Conservation (phyloP, 1,284 basidiomycete species). For the Fomes fomentarius region DNA sequence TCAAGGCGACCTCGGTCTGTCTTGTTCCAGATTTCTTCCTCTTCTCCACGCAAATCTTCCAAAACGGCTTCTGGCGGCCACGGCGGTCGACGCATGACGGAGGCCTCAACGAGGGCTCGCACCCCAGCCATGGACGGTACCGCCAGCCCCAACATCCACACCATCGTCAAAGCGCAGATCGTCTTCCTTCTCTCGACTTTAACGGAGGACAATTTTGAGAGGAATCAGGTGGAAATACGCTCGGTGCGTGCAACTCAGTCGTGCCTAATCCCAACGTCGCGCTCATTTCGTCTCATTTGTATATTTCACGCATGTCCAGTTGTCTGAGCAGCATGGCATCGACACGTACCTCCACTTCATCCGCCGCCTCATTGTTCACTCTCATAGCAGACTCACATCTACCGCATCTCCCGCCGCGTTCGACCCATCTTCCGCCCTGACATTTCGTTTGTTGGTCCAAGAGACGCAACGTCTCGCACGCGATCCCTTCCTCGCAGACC, state of each 20-base stretch:
- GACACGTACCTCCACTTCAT: slow-evolving; percentile 97
- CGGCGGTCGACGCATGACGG: slow-evolving; percentile 74
- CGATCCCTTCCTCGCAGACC: slow-evolving; percentile 84
- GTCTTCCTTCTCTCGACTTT: slow-evolving; percentile 93
- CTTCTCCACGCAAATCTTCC: slow-evolving; percentile 37
- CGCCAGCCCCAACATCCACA: slow-evolving; percentile 61
- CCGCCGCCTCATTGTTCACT: slow-evolving; percentile 87
- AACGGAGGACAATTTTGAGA: slow-evolving; percentile 93
- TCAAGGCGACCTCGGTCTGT: slow-evolving; percentile 38
- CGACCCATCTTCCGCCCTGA: slow-evolving; percentile 72
- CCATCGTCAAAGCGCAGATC: slow-evolving; percentile 89
- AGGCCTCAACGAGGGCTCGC: slow-evolving; percentile 69
- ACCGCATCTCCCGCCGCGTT: slow-evolving; percentile 60
- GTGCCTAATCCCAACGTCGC: background rate
- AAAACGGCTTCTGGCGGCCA: slow-evolving; percentile 80
- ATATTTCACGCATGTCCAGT: slow-evolving; percentile 46
- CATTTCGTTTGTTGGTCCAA: slow-evolving; percentile 83
- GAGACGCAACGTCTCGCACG: slow-evolving; percentile 85
- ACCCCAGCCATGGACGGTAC: slow-evolving; percentile 66
- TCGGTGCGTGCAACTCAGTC: slow-evolving; percentile 61
- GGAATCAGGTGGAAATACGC: slow-evolving; percentile 89
- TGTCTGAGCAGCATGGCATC: slow-evolving; percentile 92
- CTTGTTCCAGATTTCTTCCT: slow-evolving; percentile 32
- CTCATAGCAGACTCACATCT: slow-evolving; percentile 68
- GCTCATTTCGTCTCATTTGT: slow-evolving; percentile 7